Conservation (phyloP, 1,284 basidiomycete species). For the Omphalotus olearius region DNA sequence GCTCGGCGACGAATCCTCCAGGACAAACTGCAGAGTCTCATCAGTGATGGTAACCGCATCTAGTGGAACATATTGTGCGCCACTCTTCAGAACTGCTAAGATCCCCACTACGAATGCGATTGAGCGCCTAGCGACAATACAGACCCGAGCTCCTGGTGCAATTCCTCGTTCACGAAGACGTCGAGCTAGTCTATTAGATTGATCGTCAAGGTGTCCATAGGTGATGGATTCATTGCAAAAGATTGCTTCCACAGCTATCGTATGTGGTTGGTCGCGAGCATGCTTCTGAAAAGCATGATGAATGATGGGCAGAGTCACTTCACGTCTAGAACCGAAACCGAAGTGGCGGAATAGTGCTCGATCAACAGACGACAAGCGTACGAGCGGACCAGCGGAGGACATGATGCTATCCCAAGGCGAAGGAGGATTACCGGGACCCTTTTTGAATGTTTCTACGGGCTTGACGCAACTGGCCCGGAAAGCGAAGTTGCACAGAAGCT, state of each 20-base stretch:
- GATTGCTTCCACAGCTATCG: constrained; percentile 24
- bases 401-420: too few relatives aligned
- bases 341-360: constrained; percentile 23
- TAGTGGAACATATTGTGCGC: constrained; percentile 45
- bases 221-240: constrained; percentile 17
- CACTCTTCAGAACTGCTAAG: constrained; percentile 41
- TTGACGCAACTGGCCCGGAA: too few relatives aligned
- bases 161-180: constrained; percentile 22
- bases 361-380: constrained; percentile 22
- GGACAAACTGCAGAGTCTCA: constrained; percentile 41
- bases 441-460: too few relatives aligned
- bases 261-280: constrained; percentile 21
- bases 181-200: constrained; percentile 23
- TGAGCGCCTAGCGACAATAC: constrained; percentile 40
- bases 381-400: constrained; percentile 11
- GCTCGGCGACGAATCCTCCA: constrained; percentile 34
- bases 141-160: constrained; percentile 37
- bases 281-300: constrained; percentile 26
- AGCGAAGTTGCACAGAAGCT: too few relatives aligned
- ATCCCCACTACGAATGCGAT: constrained; percentile 42
- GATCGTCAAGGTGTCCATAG: constrained; percentile 19
- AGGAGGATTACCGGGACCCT: too few relatives aligned
- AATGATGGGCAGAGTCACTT: constrained; percentile 21
- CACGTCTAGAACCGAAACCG: constrained; percentile 21
- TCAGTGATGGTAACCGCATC: constrained; percentile 48